Conservation (phyloP, 495 filamentous ascomycete genomes). For the Neurospora sp. region DNA sequence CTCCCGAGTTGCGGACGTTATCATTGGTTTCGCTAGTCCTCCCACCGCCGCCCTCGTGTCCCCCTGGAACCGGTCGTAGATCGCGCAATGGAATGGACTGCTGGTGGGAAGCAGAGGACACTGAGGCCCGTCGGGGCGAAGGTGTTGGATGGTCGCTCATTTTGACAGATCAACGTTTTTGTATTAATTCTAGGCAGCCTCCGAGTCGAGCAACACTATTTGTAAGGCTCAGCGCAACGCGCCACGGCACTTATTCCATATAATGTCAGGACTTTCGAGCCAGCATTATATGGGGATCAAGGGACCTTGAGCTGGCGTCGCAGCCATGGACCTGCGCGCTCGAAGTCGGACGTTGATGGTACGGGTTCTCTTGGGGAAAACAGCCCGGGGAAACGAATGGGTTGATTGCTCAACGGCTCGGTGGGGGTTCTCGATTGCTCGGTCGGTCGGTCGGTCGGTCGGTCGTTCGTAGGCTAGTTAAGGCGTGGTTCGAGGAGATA, state of each 20-base stretch:
- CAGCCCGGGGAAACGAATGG: neutral
- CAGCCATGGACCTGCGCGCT: neutral
- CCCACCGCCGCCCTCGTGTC: slow-evolving; percentile 17
- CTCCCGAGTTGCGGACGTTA: slow-evolving; percentile 18
- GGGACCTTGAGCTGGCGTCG: neutral
- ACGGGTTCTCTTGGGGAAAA: neutral
- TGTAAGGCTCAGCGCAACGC: slow-evolving; percentile 13
- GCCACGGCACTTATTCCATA: slow-evolving; percentile 15
- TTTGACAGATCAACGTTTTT: neutral
- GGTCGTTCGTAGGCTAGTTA: neutral
- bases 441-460: neutral
- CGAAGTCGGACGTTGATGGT: neutral
- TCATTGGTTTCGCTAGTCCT: slow-evolving; percentile 19
- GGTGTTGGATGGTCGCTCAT: slow-evolving; percentile 18
- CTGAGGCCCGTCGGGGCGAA: slow-evolving; percentile 21
- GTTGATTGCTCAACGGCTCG: neutral
- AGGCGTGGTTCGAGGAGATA: neutral
- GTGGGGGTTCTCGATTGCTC: neutral
- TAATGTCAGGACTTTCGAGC: slow-evolving; percentile 1
- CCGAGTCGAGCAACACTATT: neutral
- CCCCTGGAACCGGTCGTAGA: slow-evolving; percentile 52
- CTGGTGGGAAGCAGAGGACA: slow-evolving; percentile 27
- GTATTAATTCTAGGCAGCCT: neutral
- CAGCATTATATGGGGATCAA: slow-evolving; percentile 14
- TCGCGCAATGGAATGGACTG: slow-evolving; percentile 81